Evolutionary conservation across 345 rosid genomes (phyloP).

Genomic region (Rhodamnia rubescens): DNA sequence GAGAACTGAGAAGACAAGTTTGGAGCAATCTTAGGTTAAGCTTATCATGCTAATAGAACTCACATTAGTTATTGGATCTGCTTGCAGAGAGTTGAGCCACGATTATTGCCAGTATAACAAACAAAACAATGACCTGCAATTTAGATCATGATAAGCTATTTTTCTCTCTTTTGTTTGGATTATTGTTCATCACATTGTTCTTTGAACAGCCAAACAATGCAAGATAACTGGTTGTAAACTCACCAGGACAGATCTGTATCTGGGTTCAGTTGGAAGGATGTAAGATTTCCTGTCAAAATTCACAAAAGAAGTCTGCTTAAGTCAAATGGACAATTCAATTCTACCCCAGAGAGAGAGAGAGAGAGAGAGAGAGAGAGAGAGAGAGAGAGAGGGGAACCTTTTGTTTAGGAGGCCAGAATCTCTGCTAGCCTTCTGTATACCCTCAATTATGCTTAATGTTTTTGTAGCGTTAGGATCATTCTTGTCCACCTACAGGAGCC

Average conservation of each 20-base stretch:
- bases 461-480: slow-evolving; percentile 59
- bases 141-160: neutral
- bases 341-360: too few species aligned
- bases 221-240: neutral
- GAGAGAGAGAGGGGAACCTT: too few species aligned
- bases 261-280: slow-evolving; percentile 12
- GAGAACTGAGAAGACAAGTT: too few species aligned
- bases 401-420: slow-evolving; percentile 41
- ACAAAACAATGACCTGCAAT: neutral
- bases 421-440: slow-evolving; percentile 48
- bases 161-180: neutral
- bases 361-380: neutral
- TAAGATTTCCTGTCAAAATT: slow-evolving; percentile 40
- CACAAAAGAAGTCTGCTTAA: neutral
- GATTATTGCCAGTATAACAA: neutral
- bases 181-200: neutral
- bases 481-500: slow-evolving; percentile 24
- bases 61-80: neutral
- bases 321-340: neutral
- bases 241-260: slow-evolving; percentile 18
- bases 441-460: slow-evolving; percentile 46
- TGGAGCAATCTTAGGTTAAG: neutral
- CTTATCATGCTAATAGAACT: neutral
- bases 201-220: neutral
- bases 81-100: neutral